Percentiles rank a stretch among this genome's conserved stretches.
Conservation (phyloP, 176 grass and related monocot genomes). For the Bolboschoenus planiculmis region DNA sequence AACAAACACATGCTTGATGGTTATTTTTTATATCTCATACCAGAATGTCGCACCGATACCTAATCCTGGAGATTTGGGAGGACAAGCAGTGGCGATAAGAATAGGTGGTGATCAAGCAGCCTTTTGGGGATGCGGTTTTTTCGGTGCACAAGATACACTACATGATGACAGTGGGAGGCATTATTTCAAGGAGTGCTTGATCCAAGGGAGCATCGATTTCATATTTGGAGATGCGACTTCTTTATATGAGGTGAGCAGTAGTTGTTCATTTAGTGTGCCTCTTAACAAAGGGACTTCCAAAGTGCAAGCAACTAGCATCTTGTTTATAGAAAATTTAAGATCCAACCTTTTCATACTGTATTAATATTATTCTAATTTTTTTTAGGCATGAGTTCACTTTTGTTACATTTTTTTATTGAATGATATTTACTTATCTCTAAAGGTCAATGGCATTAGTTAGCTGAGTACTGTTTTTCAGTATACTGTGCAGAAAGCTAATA, state of each 20-base stretch:
- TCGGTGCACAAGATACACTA: constrained; percentile 79
- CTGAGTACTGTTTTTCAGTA: neutral
- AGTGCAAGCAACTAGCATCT: neutral
- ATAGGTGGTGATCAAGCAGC: constrained; percentile 51
- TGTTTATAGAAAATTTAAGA: no score
- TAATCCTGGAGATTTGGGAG: constrained; percentile 51
- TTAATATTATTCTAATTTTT: neutral
- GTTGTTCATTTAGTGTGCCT: neutral
- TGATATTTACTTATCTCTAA: neutral
- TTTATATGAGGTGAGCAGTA: constrained; percentile 53
- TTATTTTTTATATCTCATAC: constrained; percentile 3
- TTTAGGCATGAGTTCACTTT: neutral
- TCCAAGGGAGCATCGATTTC: constrained; percentile 83
- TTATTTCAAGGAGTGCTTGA: constrained; percentile 83
- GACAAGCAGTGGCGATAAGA: constrained; percentile 69
- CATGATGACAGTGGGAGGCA: constrained; percentile 69
- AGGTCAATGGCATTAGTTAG: neutral
- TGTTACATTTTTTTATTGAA: neutral
- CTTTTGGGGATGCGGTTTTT: constrained; percentile 84
- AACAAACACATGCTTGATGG: neutral
- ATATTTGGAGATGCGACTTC: constrained; percentile 87
- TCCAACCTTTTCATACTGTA: neutral
- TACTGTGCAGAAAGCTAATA: neutral
- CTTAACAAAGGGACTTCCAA: neutral
- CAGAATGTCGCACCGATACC: constrained; percentile 87